A percentile compares a stretch with the other conserved stretches of the same genome.
Evolutionary conservation across 257 asterid species (phyloP).

Genomic region (Datura wrightii): DNA sequence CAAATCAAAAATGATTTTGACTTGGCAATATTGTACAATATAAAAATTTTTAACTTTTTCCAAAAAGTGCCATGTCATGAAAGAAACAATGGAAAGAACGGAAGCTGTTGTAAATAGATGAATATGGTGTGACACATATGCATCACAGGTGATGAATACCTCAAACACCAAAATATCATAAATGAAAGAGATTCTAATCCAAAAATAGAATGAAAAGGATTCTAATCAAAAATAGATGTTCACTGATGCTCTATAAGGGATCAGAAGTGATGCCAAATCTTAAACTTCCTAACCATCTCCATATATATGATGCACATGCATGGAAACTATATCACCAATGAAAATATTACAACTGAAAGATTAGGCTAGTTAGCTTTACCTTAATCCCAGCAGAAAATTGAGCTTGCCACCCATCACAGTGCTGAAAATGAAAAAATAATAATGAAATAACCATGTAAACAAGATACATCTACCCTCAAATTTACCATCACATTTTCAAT

Average conservation of each 20-base stretch:
- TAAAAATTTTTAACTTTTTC: neutral
- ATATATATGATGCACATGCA: neutral
- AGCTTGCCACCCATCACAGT: constrained; percentile 72
- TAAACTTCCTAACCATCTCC: neutral
- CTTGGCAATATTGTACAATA: neutral
- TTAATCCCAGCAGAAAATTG: constrained; percentile 91
- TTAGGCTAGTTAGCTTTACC: constrained; percentile 50
- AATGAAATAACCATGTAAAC: constrained; percentile 25
- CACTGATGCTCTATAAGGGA: neutral
- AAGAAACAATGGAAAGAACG: constrained; percentile 5
- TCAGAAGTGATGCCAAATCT: constrained; percentile 4
- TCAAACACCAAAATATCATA: constrained; percentile 21
- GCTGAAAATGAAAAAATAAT: constrained; percentile 49
- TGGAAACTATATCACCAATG: constrained; percentile 5
- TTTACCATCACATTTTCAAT: constrained; percentile 3
- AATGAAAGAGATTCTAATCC: neutral
- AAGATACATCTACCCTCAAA: constrained; percentile 4
- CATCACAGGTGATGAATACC: neutral
- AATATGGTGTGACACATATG: constrained; percentile 13
- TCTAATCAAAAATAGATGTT: neutral
- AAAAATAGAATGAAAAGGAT: neutral
- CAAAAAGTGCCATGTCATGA: neutral
- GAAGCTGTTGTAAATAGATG: neutral
- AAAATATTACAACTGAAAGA: constrained; percentile 31
- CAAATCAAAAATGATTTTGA: neutral